phyloP scores from a whole-genome alignment of 345 rosid species.

The Lepidium africanum region DNA sequence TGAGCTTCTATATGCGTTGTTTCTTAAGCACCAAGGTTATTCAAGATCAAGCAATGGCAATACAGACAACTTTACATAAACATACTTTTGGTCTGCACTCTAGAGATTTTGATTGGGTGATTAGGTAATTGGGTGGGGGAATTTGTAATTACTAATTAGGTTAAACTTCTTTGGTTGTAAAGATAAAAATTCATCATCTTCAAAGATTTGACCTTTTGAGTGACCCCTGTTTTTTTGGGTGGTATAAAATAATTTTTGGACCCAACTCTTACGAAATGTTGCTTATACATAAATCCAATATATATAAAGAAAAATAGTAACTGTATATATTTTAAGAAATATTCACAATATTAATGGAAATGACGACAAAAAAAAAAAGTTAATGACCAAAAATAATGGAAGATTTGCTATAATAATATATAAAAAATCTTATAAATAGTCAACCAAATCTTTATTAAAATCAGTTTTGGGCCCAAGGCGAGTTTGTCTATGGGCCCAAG shows the following conservation, averaged over 20 bases:
- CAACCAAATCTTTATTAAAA: too few species aligned
- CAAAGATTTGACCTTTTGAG: background rate
- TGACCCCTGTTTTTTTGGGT: background rate
- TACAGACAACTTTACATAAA: conserved; percentile 11
- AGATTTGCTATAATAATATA: too few species aligned
- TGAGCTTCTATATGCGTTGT: conserved; percentile 57
- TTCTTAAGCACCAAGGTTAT: conserved; percentile 39
- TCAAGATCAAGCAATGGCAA: background rate
- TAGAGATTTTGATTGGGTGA: conserved; percentile 15
- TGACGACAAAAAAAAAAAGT: too few species aligned
- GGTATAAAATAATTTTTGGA: background rate
- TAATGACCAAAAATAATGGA: too few species aligned
- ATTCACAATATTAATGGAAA: too few species aligned
- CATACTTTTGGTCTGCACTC: background rate
- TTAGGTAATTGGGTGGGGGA: conserved; percentile 16
- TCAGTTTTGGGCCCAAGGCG: background rate
- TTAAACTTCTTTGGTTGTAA: conserved; percentile 12
- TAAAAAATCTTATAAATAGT: too few species aligned
- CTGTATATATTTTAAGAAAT: too few species aligned
- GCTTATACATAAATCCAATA: too few species aligned
- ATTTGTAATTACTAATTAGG: conserved; percentile 20
- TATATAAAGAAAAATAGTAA: too few species aligned
- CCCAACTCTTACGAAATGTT: background rate
- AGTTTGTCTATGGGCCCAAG: background rate
- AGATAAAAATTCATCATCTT: background rate